Evolutionary conservation across 208 protist species (phyloP), one percentile per base, ranked within the genome.

Genomic region (Acanthamoeba culbertsoni): DNA sequence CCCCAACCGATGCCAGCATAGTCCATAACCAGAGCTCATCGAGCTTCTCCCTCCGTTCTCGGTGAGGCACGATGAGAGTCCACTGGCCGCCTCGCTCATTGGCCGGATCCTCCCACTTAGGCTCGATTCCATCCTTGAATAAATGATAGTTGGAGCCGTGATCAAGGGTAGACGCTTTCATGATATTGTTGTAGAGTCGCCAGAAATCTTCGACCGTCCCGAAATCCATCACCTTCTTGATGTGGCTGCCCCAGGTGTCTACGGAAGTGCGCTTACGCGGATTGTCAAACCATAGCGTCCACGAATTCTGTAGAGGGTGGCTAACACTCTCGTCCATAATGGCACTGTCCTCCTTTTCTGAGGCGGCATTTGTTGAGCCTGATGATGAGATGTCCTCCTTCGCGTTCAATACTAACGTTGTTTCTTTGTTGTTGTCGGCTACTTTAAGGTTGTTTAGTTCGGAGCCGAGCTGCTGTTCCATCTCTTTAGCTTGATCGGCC

Each of bases 61-160:
- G 28, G 20, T 73, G 59, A 33, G 55, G 46, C 23, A 88, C 51
- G 51, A 42, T 94, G 53, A 51, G 40, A 31, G 97, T 89, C 84
- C 97, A 95, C 89, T 98, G 98, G 86, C 98, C 98, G 55, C 98
- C 98, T 77, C 97, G 90, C 31, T 96, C 95, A 95, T 99, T 99
- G 16, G 95, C 93, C n/a, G 95, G 91, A 94, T 99, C 98, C 94
- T 99, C 98, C 98, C 98, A 99, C 95, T 98, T 98, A 73, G 98
- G 98, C 93, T 98, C 96, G 79, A 99, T 98, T 63, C 97, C 98
- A 79, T 98, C 97, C 31, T 98, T 98, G 95, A 99, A 99, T 42
- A 99, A 96, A 95, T 98, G 98, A 43, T 98, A 98, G 79, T 97
- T 98, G 59, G 59, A 95, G 65, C 98, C 97, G 65, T 95, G 91